These are phyloP conservation scores for Punica granatum DNA, from an alignment of 345 rosid species.

Conservation along the genomic window DNA sequence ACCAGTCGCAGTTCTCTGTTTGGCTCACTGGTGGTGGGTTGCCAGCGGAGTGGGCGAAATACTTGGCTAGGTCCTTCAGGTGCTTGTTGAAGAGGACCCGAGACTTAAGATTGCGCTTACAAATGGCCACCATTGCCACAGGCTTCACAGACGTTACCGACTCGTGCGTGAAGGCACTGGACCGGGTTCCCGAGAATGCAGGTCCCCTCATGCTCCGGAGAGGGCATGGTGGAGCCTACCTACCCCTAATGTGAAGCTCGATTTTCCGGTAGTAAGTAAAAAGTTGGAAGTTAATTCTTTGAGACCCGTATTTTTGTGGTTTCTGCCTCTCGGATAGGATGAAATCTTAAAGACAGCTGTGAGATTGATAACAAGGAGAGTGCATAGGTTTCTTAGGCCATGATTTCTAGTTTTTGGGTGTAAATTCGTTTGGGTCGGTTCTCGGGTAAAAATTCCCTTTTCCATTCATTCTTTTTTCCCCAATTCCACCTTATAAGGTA, in stretches of 20 bases:
- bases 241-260: conserved; percentile 71
- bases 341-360: too few relatives aligned
- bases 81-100: conserved; percentile 83
- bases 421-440: conserved; percentile 3
- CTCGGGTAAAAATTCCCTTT: neutral
- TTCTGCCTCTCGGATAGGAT: too few relatives aligned
- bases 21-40: conserved; percentile 94
- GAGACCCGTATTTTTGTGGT: too few relatives aligned
- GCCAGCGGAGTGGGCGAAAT: conserved; percentile 96
- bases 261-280: neutral
- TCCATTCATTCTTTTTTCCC: neutral
- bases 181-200: conserved; percentile 67
- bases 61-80: conserved; percentile 78
- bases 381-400: neutral
- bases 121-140: conserved; percentile 73
- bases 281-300: too few relatives aligned
- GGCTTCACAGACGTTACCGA: conserved; percentile 65
- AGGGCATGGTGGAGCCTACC: conserved; percentile 96
- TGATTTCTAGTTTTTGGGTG: neutral
- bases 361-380: neutral
- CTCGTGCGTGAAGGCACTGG: conserved; percentile 49
- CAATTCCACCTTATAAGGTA: neutral
- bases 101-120: conserved; percentile 66
- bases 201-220: conserved; percentile 74
- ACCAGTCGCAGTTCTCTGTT: conserved; percentile 89